phyloP scores from a whole-genome alignment of 78 protist species.

The Capsaspora owczarzaki region DNA sequence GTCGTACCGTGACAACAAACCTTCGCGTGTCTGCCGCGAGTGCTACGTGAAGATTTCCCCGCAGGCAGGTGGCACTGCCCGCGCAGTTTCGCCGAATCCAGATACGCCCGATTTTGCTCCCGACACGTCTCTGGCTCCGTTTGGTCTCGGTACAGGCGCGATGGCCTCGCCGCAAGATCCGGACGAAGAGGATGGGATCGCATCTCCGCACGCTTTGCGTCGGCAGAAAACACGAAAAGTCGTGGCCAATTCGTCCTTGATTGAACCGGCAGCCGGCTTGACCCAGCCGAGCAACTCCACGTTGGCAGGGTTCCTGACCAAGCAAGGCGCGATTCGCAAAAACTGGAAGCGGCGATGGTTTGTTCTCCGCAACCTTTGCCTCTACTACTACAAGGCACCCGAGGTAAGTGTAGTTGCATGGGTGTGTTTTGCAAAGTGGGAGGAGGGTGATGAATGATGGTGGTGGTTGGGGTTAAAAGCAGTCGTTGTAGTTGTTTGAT shows the following conservation, averaged over 20 bases:
- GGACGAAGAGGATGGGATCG: no score
- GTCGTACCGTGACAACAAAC: not conserved
- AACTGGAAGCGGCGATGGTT: constrained; percentile 1
- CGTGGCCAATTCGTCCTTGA: not conserved
- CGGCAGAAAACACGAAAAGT: no score
- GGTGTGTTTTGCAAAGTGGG: not conserved
- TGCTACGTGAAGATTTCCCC: no score
- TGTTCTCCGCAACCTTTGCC: not conserved
- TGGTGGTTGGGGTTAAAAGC: no score
- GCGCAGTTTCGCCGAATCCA: not conserved
- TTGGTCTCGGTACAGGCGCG: no score
- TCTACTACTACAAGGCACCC: constrained; percentile 13
- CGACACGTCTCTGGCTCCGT: no score
- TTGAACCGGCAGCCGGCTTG: not conserved
- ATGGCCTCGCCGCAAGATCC: no score
- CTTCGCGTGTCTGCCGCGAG: not conserved
- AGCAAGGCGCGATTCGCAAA: not conserved
- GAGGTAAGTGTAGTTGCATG: not conserved
- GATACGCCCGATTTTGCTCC: no score
- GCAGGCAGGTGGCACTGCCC: no score
- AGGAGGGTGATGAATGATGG: not conserved
- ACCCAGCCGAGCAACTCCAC: not conserved
- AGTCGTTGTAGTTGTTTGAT: no score
- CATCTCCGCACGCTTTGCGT: no score
- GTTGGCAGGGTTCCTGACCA: not conserved